phyloP scores from a whole-genome alignment of 2,329 filamentous ascomycete species.

The Trichoderma citrinoviride region DNA sequence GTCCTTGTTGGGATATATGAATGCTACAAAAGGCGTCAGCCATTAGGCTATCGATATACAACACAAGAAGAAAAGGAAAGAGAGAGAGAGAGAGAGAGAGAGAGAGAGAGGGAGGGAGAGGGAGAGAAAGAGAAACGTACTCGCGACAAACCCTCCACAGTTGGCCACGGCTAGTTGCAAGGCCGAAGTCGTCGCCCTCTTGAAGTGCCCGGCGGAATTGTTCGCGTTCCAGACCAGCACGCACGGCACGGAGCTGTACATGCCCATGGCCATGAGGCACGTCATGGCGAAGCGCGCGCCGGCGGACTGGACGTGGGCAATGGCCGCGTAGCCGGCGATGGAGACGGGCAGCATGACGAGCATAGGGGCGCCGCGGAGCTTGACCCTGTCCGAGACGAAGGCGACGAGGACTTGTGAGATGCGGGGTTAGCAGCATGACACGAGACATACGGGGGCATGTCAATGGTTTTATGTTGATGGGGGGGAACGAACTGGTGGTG shows the following conservation, averaged over 20 bases:
- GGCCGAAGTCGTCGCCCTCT: conserved; percentile 64
- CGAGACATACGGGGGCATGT: background rate
- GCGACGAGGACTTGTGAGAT: conserved; percentile 46
- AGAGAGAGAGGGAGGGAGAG: too few species aligned
- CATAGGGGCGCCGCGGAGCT: conserved; percentile 60
- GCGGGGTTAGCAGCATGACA: background rate
- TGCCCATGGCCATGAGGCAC: conserved; percentile 63
- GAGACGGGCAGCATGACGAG: conserved; percentile 61
- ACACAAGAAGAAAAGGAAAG: too few species aligned
- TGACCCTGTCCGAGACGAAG: conserved; percentile 58
- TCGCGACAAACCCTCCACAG: conserved; percentile 63
- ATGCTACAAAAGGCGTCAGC: conserved; percentile 38
- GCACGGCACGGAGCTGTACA: conserved; percentile 61
- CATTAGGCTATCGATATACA: background rate
- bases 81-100: too few species aligned
- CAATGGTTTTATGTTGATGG: too few species aligned
- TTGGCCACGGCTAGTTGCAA: conserved; percentile 66
- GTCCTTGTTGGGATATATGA: conserved; percentile 58
- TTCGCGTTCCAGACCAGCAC: conserved; percentile 66
- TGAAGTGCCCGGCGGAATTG: conserved; percentile 68
- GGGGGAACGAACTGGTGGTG: conserved; percentile 44
- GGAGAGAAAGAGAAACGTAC: conserved; percentile 34
- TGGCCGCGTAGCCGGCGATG: conserved; percentile 63
- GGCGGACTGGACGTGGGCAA: conserved; percentile 53
- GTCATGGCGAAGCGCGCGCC: conserved; percentile 63